phyloP scores from a whole-genome alignment of 1,139 yeast species.

The Saccharomyces pastorianus region DNA sequence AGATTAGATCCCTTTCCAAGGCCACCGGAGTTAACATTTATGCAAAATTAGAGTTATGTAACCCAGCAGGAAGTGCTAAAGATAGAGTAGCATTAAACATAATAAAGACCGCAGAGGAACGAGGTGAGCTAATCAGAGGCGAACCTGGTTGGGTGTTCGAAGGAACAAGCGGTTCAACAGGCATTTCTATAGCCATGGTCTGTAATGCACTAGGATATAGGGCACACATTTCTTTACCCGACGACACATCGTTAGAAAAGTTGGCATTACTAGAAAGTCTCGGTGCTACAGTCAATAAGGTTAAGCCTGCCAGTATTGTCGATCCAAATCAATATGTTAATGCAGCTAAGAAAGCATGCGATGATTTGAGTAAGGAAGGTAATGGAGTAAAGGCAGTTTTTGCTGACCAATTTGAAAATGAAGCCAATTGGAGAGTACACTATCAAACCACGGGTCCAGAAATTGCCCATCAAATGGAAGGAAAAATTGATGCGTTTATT shows the following conservation, averaged over 20 bases:
- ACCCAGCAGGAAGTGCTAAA: slow-evolving; percentile 95
- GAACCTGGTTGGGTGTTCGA: slow-evolving; percentile 59
- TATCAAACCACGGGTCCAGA: slow-evolving; percentile 86
- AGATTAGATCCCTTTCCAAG: slow-evolving; percentile 62
- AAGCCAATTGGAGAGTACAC: slow-evolving; percentile 81
- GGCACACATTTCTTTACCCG: slow-evolving; percentile 87
- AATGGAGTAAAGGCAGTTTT: slow-evolving; percentile 42
- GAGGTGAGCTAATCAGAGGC: slow-evolving; percentile 47
- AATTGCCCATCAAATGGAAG: slow-evolving; percentile 61
- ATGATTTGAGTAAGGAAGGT: slow-evolving; percentile 40
- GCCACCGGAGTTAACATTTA: slow-evolving; percentile 63
- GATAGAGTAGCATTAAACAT: slow-evolving; percentile 89
- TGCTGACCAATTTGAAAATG: slow-evolving; percentile 95
- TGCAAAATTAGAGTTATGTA: slow-evolving; percentile 76
- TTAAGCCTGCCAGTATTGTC: slow-evolving; percentile 89
- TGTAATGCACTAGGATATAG: slow-evolving; percentile 82
- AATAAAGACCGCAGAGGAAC: slow-evolving; percentile 55
- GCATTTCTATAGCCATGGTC: slow-evolving; percentile 83
- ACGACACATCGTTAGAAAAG: slow-evolving; percentile 85
- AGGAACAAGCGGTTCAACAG: slow-evolving; percentile 95
- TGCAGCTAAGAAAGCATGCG: slow-evolving; percentile 65
- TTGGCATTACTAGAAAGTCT: slow-evolving; percentile 57
- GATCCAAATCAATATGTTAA: slow-evolving; percentile 92
- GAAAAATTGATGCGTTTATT: slow-evolving; percentile 63
- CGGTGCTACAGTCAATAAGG: slow-evolving; percentile 81